These are phyloP conservation scores for Herpetomonas tarakana DNA, from an alignment of 208 protist genomes.

Conservation along the genomic window DNA sequence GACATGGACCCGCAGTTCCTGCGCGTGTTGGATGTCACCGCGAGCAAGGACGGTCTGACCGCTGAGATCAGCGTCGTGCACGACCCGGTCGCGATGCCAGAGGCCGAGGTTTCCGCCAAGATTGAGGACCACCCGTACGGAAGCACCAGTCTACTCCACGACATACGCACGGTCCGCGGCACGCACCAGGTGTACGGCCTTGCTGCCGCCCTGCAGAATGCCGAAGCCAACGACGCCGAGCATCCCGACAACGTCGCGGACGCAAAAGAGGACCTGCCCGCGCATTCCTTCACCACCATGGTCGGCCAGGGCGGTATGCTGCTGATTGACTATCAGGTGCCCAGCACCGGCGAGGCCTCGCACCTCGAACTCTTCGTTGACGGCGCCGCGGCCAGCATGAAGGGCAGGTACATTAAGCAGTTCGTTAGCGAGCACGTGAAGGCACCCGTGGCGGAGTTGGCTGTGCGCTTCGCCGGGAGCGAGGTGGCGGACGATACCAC, in stretches of 20 bases:
- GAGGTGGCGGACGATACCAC: not conserved
- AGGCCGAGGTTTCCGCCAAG: slow-evolving; percentile 16
- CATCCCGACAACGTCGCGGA: slow-evolving; percentile 8
- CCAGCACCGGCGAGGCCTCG: not conserved
- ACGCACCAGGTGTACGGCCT: slow-evolving; percentile 1
- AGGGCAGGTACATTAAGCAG: slow-evolving; percentile 13
- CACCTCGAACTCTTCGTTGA: slow-evolving; percentile 33
- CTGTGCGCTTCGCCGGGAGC: not conserved
- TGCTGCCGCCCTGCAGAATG: not conserved
- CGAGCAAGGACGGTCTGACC: slow-evolving; percentile 18
- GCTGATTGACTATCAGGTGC: slow-evolving; percentile 20
- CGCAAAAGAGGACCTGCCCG: not conserved
- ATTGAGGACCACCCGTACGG: slow-evolving; percentile 26
- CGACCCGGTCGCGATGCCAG: slow-evolving; percentile 5
- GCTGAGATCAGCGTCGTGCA: slow-evolving; percentile 35
- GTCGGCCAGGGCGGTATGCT: slow-evolving; percentile 22
- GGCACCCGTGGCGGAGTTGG: slow-evolving; percentile 10
- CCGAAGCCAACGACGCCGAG: not conserved
- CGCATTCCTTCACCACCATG: slow-evolving; percentile 14
- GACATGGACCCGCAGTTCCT: slow-evolving; percentile 34
- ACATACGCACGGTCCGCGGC: slow-evolving; percentile 1
- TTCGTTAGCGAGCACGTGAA: slow-evolving; percentile 14
- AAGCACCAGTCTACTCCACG: slow-evolving; percentile 24
- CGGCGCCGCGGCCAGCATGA: slow-evolving; percentile 4
- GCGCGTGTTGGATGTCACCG: slow-evolving; percentile 26